Conservation (phyloP, 1,139 yeast genomes). For the Saccharomyces hybrid region DNA sequence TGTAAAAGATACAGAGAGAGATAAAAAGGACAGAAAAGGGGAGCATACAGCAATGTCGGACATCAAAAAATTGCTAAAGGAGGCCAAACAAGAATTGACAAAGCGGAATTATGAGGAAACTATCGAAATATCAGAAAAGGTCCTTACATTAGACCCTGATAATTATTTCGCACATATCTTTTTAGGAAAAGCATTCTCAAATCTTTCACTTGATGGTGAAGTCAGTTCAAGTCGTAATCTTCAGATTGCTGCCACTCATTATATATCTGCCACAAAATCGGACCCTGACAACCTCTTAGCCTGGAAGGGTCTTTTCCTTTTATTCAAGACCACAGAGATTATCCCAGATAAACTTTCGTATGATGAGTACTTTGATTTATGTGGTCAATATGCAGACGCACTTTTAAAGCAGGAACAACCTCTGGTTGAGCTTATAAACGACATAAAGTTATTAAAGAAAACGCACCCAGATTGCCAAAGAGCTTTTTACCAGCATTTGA, state of each 20-base stretch:
- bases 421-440: slow-evolving; percentile 42
- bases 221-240: slow-evolving; percentile 4
- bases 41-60: too few species aligned
- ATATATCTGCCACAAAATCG: slow-evolving; percentile 47
- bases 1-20: too few species aligned
- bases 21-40: too few species aligned
- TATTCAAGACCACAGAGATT: slow-evolving; percentile 30
- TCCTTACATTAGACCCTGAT: slow-evolving; percentile 45
- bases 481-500: slow-evolving; percentile 43
- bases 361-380: slow-evolving; percentile 42
- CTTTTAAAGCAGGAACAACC: slow-evolving; percentile 37
- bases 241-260: slow-evolving; percentile 42
- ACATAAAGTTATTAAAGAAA: slow-evolving; percentile 41
- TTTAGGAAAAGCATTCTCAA: slow-evolving; percentile 34
- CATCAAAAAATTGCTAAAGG: slow-evolving; percentile 45
- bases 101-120: slow-evolving; percentile 53
- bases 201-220: slow-evolving; percentile 2
- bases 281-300: slow-evolving; percentile 55
- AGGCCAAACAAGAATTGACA: slow-evolving; percentile 53
- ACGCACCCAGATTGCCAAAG: slow-evolving; percentile 37
- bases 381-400: slow-evolving; percentile 37
- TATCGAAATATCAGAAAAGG: slow-evolving; percentile 44
- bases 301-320: slow-evolving; percentile 69
- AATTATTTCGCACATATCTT: slow-evolving; percentile 63
- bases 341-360: slow-evolving; percentile 32